Evolutionary conservation across 805 yeast genomes (phyloP).

Genomic region (Candida morakotiae): DNA sequence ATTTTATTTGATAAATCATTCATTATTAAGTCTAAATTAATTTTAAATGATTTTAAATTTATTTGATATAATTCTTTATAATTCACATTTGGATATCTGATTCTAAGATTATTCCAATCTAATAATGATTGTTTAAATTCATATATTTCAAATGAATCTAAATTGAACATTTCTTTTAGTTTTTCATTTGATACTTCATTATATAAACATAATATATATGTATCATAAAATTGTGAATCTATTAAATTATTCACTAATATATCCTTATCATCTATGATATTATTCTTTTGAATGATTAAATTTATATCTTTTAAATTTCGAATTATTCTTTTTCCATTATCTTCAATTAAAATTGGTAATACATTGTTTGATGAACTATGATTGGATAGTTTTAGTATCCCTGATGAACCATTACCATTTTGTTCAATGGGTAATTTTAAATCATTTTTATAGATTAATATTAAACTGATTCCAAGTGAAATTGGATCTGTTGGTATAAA

Average conservation of each 20-base stretch:
- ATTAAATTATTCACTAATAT: conserved; percentile 38
- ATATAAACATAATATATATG: conserved; percentile 38
- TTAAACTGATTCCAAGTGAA: conserved; percentile 44
- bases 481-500: conserved; percentile 56
- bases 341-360: conserved; percentile 57
- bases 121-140: conserved; percentile 19
- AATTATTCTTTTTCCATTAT: conserved; percentile 30
- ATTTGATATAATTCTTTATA: conserved; percentile 5
- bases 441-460: conserved; percentile 42
- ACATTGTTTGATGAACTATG: conserved; percentile 46
- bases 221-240: conserved; percentile 42
- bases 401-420: conserved; percentile 17
- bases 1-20: neutral
- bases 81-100: conserved; percentile 24
- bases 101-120: conserved; percentile 22
- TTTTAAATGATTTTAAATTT: conserved; percentile 11
- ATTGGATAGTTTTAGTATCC: conserved; percentile 43
- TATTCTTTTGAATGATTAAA: conserved; percentile 5
- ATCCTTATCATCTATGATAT: conserved; percentile 2
- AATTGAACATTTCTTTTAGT: conserved; percentile 13
- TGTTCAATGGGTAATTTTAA: conserved; percentile 36
- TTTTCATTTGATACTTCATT: conserved; percentile 6
- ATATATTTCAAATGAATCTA: conserved; percentile 9
- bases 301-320: conserved; percentile 12
- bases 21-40: conserved; percentile 10